Evolutionary conservation across 2,329 filamentous ascomycete genomes (phyloP).

Genomic region (Lasiodiplodia citricola): DNA sequence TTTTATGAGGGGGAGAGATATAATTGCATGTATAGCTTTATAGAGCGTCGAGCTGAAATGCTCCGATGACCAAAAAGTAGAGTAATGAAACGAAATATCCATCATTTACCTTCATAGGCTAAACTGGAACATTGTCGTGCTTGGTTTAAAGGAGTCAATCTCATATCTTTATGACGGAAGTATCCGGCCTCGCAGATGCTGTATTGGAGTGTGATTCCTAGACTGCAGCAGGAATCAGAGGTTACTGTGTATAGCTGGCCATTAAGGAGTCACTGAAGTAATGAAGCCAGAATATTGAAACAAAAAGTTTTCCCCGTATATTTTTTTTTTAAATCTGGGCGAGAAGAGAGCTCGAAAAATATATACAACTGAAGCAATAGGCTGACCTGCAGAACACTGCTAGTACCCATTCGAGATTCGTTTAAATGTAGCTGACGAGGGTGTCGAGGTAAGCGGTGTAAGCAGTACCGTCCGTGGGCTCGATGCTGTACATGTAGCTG

Average conservation of each 20-base stretch:
- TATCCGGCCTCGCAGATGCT: too few relatives aligned
- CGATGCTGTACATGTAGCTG: constrained; percentile 52
- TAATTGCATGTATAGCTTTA: background rate
- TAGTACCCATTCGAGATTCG: background rate
- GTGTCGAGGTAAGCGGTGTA: constrained; percentile 34
- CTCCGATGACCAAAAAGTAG: background rate
- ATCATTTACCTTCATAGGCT: background rate
- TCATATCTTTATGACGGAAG: too few relatives aligned
- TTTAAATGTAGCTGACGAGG: background rate
- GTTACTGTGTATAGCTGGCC: too few relatives aligned
- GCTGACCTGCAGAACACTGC: background rate
- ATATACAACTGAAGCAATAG: constrained; percentile 4
- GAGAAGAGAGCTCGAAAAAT: background rate
- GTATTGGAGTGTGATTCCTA: too few relatives aligned
- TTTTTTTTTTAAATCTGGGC: background rate
- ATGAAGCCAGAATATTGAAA: background rate
- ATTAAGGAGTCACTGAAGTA: background rate
- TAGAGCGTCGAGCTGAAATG: background rate
- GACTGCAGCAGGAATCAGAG: too few relatives aligned
- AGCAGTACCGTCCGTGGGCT: constrained; percentile 50
- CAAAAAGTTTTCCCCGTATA: background rate
- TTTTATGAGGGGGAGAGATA: too few relatives aligned
- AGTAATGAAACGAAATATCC: background rate
- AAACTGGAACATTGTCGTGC: background rate
- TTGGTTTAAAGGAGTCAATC: background rate